phyloP scores from a whole-genome alignment of 202 grass and related monocot species.

The Tripidium arundinaceum region DNA sequence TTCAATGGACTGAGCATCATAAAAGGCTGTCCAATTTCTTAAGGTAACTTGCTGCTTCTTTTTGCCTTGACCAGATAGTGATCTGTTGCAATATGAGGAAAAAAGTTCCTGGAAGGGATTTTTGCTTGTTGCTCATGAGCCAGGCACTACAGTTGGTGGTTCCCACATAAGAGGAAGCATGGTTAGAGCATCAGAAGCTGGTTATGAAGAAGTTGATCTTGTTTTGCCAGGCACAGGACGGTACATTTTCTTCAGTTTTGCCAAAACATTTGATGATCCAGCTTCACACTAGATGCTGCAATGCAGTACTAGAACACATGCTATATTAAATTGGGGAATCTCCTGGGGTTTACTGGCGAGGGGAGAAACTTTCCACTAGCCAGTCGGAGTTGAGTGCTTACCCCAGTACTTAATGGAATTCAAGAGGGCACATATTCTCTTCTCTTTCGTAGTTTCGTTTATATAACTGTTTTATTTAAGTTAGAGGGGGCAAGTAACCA shows the following conservation, averaged over 20 bases:
- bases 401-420: too few species aligned
- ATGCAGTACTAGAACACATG: not conserved
- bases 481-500: too few species aligned
- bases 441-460: too few species aligned
- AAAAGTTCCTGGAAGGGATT: conserved; percentile 63
- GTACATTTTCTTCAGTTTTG: conserved; percentile 41
- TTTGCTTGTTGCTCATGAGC: conserved; percentile 85
- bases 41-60: conserved; percentile 58
- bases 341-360: not conserved
- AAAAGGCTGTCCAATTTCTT: conserved; percentile 97
- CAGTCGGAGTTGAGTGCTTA: too few species aligned
- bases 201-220: conserved; percentile 95
- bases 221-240: conserved; percentile 84
- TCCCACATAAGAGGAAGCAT: conserved; percentile 99
- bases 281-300: not conserved
- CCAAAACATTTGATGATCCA: conserved; percentile 10
- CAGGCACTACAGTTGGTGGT: conserved; percentile 72
- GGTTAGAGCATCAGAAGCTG: conserved; percentile 90
- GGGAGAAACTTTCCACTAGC: too few species aligned
- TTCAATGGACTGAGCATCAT: conserved; percentile 94
- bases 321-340: not conserved
- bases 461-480: too few species aligned
- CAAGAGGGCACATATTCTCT: too few species aligned
- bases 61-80: conserved; percentile 41
- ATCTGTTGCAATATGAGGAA: conserved; percentile 45